phyloP scores from a whole-genome alignment of 2,329 filamentous ascomycete genomes.

The Allantophomopsis cytisporea region DNA sequence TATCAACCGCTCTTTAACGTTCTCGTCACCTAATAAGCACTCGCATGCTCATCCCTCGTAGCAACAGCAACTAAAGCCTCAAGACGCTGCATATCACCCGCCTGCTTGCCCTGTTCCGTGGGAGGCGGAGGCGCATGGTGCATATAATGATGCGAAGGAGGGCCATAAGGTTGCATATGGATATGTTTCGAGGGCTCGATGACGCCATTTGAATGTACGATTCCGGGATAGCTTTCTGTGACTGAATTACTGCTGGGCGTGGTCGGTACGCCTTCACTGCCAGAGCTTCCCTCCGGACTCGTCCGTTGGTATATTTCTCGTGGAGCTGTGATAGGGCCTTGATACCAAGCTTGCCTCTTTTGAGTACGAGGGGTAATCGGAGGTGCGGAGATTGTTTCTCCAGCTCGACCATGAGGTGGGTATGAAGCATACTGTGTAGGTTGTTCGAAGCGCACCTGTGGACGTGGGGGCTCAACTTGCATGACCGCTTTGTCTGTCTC shows the following conservation, averaged over 20 bases:
- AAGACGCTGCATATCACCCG: constrained; percentile 31
- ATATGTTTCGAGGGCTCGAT: constrained; percentile 21
- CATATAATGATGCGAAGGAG: neutral
- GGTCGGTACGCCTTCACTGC: constrained; percentile 37
- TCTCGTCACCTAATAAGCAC: too few relatives aligned
- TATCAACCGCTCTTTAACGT: too few relatives aligned
- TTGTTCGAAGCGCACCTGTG: constrained; percentile 39
- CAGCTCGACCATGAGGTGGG: constrained; percentile 24
- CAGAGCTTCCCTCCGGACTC: constrained; percentile 39
- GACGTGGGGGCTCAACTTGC: constrained; percentile 35
- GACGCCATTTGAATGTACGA: constrained; percentile 33
- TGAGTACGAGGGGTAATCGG: constrained; percentile 40
- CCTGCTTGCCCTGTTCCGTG: too few relatives aligned
- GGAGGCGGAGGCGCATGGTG: neutral
- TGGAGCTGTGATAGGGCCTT: constrained; percentile 29
- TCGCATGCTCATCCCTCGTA: too few relatives aligned
- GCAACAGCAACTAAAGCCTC: constrained; percentile 53
- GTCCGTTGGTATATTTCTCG: constrained; percentile 26
- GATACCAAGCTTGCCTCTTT: constrained; percentile 63
- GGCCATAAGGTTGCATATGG: too few relatives aligned
- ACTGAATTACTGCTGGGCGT: constrained; percentile 30
- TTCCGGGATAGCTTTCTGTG: constrained; percentile 34
- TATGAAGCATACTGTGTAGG: constrained; percentile 20
- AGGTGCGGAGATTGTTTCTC: constrained; percentile 47
- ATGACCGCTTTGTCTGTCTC: constrained; percentile 38